phyloP scores from a whole-genome alignment of 306 rosid species.

The Vicia villosa region DNA sequence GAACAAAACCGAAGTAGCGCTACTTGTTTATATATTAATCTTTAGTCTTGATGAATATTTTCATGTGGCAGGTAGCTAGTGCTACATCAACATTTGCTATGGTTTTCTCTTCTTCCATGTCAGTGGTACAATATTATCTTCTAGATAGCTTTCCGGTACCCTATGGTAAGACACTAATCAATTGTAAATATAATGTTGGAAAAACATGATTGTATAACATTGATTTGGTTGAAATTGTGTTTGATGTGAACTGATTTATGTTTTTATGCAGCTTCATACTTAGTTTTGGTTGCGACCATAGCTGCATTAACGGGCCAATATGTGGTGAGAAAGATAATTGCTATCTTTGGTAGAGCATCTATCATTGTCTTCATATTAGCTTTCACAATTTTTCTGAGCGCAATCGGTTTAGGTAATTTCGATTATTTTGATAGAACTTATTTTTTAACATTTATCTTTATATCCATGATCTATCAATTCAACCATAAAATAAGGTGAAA shows the following conservation, averaged over 20 bases:
- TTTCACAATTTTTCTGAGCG: constrained; percentile 70
- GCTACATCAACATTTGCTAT: constrained; percentile 84
- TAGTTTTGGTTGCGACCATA: constrained; percentile 63
- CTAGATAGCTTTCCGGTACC: constrained; percentile 81
- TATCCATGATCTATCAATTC: neutral
- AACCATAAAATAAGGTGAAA: neutral
- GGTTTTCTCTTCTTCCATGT: constrained; percentile 85
- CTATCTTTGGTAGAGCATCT: constrained; percentile 72
- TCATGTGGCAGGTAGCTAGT: constrained; percentile 67
- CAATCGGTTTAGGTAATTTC: constrained; percentile 73
- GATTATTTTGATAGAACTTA: neutral
- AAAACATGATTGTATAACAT: neutral
- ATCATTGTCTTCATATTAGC: constrained; percentile 80
- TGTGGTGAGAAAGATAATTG: constrained; percentile 71
- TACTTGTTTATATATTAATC: constrained; percentile 9
- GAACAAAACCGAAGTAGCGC: no score
- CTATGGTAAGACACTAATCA: constrained; percentile 50
- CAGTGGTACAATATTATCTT: constrained; percentile 75
- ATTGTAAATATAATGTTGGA: neutral
- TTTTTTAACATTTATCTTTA: neutral
- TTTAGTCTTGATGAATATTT: neutral
- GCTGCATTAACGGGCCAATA: constrained; percentile 82
- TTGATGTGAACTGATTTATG: neutral
- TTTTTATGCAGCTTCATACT: constrained; percentile 59
- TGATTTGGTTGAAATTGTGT: neutral